Base-by-base conservation (phyloP, 768 basidiomycete species). In the Piloderma croceum region DNA sequence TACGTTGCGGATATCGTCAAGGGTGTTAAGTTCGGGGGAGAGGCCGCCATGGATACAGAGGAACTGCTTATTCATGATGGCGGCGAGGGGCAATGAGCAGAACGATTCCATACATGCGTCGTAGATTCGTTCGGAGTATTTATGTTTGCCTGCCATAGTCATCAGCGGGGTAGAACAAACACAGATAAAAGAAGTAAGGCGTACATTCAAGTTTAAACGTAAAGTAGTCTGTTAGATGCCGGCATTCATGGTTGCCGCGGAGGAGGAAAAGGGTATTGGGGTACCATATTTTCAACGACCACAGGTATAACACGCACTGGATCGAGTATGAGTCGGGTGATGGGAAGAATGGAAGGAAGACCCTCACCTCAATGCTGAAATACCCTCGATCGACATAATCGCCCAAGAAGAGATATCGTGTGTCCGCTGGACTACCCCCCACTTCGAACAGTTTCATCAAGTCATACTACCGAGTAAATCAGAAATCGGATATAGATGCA, bases 61-160 rank as follows among this genome's bases (percentile, higher is more conserved):
- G 64, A 99, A 99, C 63, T 98, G 96, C 59, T 97, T 97, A 71
- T 99, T 99, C 94, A 98, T 98, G 56, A 99, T 63, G 23, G 96
- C 96, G 1, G 94, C 94, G 7, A 99, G 76, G 2, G 96, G 96
- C 1, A 99, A 76, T 0, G 87, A 75, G 58, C 93, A 97, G 71
- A 99, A 98, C 0, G 90, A 90, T 21, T 96, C 89, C 91, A 97
- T 94, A 74, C 90, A 92, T 20, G 90, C 91, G 45, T 99, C 91
- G 60, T 99, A 99, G 45, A 99, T 77, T 19, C 81, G 80, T 51
- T 97, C 94, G 6, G 90, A 91, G 64, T 99, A 99, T 68, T 98
- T 98, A 71, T 98, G 96, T 65, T 94, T 94, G 72, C 92, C 91
- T 96, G 56, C 22, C 3, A n/a, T n/a, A n/a, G n/a, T n/a, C n/a